phyloP scores from a whole-genome alignment of 495 filamentous ascomycete species.

The Tetracladium setigerum region DNA sequence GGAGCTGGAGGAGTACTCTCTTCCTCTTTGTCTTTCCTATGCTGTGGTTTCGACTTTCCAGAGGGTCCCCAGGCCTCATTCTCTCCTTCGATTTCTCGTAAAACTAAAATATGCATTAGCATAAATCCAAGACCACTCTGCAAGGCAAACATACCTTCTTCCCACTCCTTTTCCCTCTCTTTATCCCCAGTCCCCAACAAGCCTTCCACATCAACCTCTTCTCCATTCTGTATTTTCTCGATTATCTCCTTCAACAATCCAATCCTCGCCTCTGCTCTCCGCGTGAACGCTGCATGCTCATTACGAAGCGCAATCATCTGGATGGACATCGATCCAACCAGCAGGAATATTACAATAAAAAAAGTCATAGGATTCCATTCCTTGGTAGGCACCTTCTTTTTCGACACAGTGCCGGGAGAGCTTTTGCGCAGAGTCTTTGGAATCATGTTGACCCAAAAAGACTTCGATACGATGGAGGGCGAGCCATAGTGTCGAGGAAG shows the following conservation, averaged over 20 bases:
- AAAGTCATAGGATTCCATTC: constrained; percentile 92
- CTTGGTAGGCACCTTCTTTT: constrained; percentile 42
- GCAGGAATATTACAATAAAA: constrained; percentile 82
- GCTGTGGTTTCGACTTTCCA: constrained; percentile 25
- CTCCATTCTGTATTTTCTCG: constrained; percentile 70
- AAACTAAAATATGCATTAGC: constrained; percentile 36
- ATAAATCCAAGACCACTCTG: constrained; percentile 15
- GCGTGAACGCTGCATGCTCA: constrained; percentile 60
- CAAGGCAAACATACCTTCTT: constrained; percentile 51
- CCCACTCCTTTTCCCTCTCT: constrained; percentile 76
- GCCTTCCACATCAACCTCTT: constrained; percentile 84
- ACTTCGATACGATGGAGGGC: constrained; percentile 53
- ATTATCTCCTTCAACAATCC: constrained; percentile 73
- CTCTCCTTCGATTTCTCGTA: constrained; percentile 75
- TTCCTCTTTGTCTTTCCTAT: constrained; percentile 19
- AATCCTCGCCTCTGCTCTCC: constrained; percentile 74
- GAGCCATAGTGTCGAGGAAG: constrained; percentile 10
- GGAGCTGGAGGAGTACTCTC: not conserved
- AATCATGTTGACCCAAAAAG: constrained; percentile 66
- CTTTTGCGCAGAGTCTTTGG: constrained; percentile 37
- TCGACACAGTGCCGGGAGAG: not conserved
- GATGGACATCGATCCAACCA: constrained; percentile 92
- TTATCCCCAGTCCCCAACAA: constrained; percentile 73
- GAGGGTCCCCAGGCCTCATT: constrained; percentile 52
- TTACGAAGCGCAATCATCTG: constrained; percentile 78